Conservation (phyloP, 2,329 filamentous ascomycete species). For the Knufia fluminis region DNA sequence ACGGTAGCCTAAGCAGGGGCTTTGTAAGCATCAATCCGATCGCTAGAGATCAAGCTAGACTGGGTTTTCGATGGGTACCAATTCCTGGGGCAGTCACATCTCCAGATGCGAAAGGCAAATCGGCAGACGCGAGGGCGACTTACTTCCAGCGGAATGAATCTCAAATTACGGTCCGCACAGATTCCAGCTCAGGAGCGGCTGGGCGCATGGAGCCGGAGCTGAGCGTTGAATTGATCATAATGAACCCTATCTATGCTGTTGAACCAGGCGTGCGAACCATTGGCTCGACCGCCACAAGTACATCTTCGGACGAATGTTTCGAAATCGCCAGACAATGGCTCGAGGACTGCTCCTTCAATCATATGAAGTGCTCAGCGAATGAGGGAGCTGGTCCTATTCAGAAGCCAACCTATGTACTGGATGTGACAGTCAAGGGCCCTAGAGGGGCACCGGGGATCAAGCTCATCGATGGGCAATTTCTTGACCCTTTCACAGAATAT, state of each 20-base stretch:
- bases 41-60: slow-evolving; percentile 20
- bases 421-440: slow-evolving; percentile 19
- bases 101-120: not conserved
- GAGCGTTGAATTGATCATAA: slow-evolving; percentile 19
- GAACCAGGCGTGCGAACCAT: slow-evolving; percentile 22
- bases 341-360: slow-evolving; percentile 22
- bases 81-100: not conserved
- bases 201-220: slow-evolving; percentile 5
- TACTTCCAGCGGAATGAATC: slow-evolving; percentile 2
- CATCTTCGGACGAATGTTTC: slow-evolving; percentile 19
- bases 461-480: slow-evolving; percentile 22
- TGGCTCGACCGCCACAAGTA: slow-evolving; percentile 16
- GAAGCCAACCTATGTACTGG: slow-evolving; percentile 23
- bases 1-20: not conserved
- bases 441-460: slow-evolving; percentile 18
- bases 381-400: slow-evolving; percentile 13
- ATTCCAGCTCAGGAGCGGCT: not conserved
- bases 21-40: slow-evolving; percentile 19
- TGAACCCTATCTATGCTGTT: slow-evolving; percentile 20
- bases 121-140: not conserved
- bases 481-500: slow-evolving; percentile 21
- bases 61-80: slow-evolving; percentile 21
- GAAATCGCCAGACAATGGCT: slow-evolving; percentile 22
- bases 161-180: not conserved
- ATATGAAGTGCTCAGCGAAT: slow-evolving; percentile 23